These are phyloP conservation scores for Astrothelium subdiscretum DNA, from an alignment of 495 filamentous ascomycete species.

Conservation along the genomic window DNA sequence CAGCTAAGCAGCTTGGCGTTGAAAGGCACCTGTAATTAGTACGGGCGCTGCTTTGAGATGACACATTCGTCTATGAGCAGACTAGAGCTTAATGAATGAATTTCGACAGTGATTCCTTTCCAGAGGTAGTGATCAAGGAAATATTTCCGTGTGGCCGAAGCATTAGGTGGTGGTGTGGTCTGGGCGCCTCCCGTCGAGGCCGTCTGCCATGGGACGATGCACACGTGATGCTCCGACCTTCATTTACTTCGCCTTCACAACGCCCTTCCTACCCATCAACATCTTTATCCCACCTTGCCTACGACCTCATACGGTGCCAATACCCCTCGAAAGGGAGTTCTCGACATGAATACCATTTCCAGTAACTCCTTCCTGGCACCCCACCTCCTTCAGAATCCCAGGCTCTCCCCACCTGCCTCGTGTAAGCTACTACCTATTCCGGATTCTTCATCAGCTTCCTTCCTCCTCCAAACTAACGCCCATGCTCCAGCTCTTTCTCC, in stretches of 20 bases:
- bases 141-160: too few species aligned
- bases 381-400: conserved; percentile 60
- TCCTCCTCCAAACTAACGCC: conserved; percentile 24
- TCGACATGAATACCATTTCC: background rate
- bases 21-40: background rate
- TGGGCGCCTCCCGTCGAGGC: too few species aligned
- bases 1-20: background rate
- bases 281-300: background rate
- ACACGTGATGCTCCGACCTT: background rate
- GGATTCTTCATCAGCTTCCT: conserved; percentile 2
- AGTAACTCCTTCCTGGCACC: conserved; percentile 36
- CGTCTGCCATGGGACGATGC: background rate
- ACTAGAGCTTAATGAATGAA: too few species aligned
- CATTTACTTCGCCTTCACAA: background rate
- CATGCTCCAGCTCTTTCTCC: conserved; percentile 44
- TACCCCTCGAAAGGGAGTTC: background rate
- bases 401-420: conserved; percentile 57
- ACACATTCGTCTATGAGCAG: too few species aligned
- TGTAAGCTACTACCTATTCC: conserved; percentile 39
- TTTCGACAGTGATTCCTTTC: too few species aligned
- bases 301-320: background rate
- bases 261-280: background rate
- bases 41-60: background rate
- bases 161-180: too few species aligned
- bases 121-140: too few species aligned